Conservation (phyloP, 257 asterid species). For the Scutellaria galericulata region DNA sequence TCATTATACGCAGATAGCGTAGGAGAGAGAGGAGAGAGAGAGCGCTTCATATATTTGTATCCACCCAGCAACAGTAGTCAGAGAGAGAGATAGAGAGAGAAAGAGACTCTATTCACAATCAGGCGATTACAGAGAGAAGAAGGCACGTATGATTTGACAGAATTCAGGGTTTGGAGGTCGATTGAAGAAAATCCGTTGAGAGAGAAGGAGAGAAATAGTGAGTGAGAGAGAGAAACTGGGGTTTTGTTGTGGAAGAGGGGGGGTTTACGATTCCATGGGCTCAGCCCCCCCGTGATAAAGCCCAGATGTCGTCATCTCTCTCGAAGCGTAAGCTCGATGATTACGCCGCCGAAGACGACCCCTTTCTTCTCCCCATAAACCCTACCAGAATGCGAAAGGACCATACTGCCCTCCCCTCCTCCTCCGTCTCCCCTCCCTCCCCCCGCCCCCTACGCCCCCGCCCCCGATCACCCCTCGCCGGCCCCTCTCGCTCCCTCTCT, state of each 20-base stretch:
- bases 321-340: constrained; percentile 83
- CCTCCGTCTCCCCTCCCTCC: constrained; percentile 39
- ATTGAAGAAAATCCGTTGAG: too few species aligned
- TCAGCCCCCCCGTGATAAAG: constrained; percentile 40
- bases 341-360: constrained; percentile 55
- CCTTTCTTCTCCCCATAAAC: constrained; percentile 28
- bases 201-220: too few species aligned
- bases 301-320: constrained; percentile 55
- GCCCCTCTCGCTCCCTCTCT: constrained; percentile 32
- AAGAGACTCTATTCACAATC: background rate
- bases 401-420: constrained; percentile 50
- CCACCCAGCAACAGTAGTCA: too few species aligned
- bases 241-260: constrained; percentile 29
- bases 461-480: constrained; percentile 42
- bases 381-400: constrained; percentile 71
- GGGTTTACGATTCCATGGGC: constrained; percentile 55
- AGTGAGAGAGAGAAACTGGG: constrained; percentile 4
- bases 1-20: background rate
- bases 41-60: too few species aligned
- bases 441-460: constrained; percentile 28
- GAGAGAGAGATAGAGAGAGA: background rate
- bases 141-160: too few species aligned
- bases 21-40: background rate
- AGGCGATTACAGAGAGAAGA: too few species aligned
- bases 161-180: too few species aligned